A percentile compares a stretch with the other conserved stretches of the same genome.
These are phyloP conservation scores for Paecilomyces sp. DNA, from an alignment of 2,329 filamentous ascomycete genomes.

Conservation along the genomic window DNA sequence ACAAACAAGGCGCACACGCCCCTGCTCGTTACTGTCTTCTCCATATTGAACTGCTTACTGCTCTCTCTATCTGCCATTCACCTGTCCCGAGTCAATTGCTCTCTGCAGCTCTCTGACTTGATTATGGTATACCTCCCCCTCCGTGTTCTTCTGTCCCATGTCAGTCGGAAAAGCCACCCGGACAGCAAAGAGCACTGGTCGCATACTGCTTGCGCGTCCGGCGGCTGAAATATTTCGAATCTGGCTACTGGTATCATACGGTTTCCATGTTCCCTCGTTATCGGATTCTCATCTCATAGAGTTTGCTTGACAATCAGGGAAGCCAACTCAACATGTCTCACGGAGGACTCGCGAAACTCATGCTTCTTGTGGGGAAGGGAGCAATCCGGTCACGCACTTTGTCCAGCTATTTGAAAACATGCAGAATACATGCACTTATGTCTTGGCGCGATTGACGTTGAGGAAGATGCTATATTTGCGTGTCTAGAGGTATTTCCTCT, in stretches of 20 bases:
- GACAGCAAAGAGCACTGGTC: not conserved
- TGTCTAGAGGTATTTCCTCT: not conserved
- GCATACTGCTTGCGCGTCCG: not conserved
- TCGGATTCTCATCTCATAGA: not conserved
- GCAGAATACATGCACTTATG: not conserved
- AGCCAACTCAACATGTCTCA: not conserved
- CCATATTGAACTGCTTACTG: not conserved
- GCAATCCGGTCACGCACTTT: not conserved
- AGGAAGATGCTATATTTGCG: not conserved
- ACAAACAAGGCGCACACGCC: not conserved
- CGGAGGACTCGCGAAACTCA: not conserved
- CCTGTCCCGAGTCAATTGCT: not conserved
- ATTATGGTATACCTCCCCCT: not conserved
- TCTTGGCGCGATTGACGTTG: not conserved
- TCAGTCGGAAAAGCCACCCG: not conserved
- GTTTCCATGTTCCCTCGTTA: not conserved
- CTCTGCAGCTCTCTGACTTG: not conserved
- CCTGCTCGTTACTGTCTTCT: not conserved
- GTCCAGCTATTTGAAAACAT: not conserved
- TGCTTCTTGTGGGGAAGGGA: not conserved
- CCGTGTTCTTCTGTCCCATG: not conserved
- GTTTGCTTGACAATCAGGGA: not conserved
- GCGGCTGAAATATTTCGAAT: not conserved
- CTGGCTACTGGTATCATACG: not conserved
- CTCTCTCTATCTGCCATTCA: not conserved